Percentiles rank a stretch among this genome's conserved stretches.
These are phyloP conservation scores for Aspergillus sp. DNA, from an alignment of 2,329 filamentous ascomycete genomes.

Conservation along the genomic window DNA sequence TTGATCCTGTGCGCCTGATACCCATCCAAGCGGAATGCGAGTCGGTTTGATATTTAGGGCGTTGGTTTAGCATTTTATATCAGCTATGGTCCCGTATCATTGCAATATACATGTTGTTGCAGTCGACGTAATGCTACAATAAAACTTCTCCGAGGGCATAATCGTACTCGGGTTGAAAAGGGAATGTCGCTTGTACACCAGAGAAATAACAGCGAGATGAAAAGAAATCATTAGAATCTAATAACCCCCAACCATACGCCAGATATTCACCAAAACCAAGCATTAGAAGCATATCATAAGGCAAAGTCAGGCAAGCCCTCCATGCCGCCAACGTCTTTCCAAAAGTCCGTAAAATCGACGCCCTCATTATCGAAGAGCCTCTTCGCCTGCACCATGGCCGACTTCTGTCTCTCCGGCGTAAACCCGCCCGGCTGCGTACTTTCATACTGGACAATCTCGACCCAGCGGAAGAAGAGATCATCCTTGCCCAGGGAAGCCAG, in stretches of 20 bases:
- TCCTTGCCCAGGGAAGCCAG: conserved; percentile 72
- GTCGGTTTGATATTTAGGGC: no score
- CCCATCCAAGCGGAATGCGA: no score
- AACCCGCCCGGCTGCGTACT: conserved; percentile 70
- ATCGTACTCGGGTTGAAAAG: no score
- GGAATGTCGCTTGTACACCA: no score
- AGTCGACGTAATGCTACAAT: no score
- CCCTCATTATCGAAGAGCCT: conserved; percentile 64
- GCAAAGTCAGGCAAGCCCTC: conserved; percentile 44
- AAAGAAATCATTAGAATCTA: background rate
- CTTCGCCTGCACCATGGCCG: conserved; percentile 63
- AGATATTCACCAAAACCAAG: no score
- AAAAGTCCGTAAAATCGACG: conserved; percentile 75
- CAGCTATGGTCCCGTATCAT: no score
- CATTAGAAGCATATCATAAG: background rate
- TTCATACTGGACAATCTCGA: conserved; percentile 85
- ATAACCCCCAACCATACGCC: background rate
- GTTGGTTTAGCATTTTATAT: no score
- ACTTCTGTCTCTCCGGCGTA: conserved; percentile 61
- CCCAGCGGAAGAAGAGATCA: conserved; percentile 82
- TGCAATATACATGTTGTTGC: no score
- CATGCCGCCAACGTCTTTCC: conserved; percentile 59
- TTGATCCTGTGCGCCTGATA: no score
- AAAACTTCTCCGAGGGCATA: no score
- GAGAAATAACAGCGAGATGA: background rate